A percentile compares a stretch with the other conserved stretches of the same genome.
phyloP scores from a whole-genome alignment of 805 yeast genomes.

The Wickerhamiella parazyma region DNA sequence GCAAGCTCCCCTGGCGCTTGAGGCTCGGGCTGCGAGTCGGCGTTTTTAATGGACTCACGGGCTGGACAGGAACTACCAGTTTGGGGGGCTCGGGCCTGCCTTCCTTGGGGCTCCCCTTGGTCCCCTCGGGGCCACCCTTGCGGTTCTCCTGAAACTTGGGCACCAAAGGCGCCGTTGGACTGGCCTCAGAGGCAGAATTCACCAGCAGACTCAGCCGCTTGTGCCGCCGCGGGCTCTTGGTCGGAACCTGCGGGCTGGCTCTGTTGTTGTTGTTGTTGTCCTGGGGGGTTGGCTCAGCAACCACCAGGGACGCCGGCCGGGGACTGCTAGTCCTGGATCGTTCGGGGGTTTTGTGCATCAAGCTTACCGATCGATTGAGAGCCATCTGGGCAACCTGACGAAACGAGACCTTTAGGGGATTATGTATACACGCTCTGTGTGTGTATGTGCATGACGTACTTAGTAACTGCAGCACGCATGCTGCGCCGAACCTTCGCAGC shows the following conservation, averaged over 20 bases:
- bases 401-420: not conserved
- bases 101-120: too few species aligned
- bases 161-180: not conserved
- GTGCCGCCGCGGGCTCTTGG: not conserved
- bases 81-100: too few species aligned
- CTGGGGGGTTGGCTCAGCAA: not conserved
- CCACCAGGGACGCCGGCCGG: too few species aligned
- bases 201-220: not conserved
- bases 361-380: not conserved
- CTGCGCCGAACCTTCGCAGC: too few species aligned
- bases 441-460: not conserved
- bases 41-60: constrained; percentile 1
- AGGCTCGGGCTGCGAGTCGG: constrained; percentile 1
- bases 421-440: not conserved
- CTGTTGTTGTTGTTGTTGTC: not conserved
- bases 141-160: too few species aligned
- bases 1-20: constrained; percentile 4
- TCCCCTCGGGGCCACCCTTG: too few species aligned
- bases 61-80: not conserved
- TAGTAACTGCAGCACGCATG: not conserved
- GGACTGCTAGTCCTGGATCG: not conserved
- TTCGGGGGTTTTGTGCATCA: constrained; percentile 2
- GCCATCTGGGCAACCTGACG: too few species aligned
- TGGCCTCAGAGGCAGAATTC: not conserved
- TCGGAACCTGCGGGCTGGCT: constrained; percentile 5